Evolutionary conservation across 768 basidiomycete species (phyloP), one percentile per base, ranked within the genome.

Genomic region (Leccinum subgranulosum): DNA sequence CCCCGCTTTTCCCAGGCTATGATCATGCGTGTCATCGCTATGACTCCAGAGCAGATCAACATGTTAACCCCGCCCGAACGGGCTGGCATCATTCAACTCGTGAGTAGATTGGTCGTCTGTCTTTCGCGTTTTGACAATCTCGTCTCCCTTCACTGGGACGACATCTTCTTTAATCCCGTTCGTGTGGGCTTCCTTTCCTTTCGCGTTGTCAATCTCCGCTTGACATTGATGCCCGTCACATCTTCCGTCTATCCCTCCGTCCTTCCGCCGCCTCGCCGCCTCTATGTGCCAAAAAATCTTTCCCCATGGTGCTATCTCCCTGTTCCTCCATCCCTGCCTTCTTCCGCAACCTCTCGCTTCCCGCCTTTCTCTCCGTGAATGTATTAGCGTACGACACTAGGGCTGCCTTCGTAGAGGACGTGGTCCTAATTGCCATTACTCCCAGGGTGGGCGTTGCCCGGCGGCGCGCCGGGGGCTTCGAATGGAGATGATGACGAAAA

Each of bases 1-100:
- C n/a, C 27, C 15, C 34, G 34, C 34, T 34, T 34, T 34, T 33
- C 57, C 12, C 58, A 87, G 87, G 82, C 82, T 39, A 83, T 92
- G 73, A 84, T 95, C 36, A 79, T 90, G 75, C 86, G 86, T 53
- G 87, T 95, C 3, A 66, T 94, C 55, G 76, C 82, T 34, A 89
- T 98, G 86, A 88, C 90, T 1, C 84, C 86, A 2, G 92, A 92
- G 39, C 91, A 97, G 69, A 86, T 97, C 57, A 83, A 85, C 51
- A 76, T 78, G 60, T 73, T 96, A 34, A 87, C 91, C 10, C 84
- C 87, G 1, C 73, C 79, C 5, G 92, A 95, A 64, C 79, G 89
- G 27, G 80, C 84, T 11, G 90, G 84, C 33, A 87, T 94, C 62
- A 81, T 93, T 64, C 90, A 94, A 74, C 77, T 97, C 67, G 93